A percentile compares a stretch with the other conserved stretches of the same genome.
Evolutionary conservation across 768 basidiomycete genomes (phyloP).

Genomic region (Hemileccinum impolitum): DNA sequence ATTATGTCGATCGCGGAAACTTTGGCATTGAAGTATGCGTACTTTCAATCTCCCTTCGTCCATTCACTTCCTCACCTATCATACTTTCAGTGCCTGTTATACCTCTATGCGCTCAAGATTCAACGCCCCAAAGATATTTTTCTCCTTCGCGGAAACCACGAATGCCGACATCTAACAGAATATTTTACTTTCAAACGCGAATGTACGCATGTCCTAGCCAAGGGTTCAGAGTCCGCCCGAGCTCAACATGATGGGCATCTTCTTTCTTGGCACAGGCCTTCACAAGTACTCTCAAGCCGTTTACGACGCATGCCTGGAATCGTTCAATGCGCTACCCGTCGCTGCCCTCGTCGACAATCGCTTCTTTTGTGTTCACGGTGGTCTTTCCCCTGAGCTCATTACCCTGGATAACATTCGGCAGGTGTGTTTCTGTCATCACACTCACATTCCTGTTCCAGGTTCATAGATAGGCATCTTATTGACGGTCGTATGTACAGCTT

Average conservation of each 20-base stretch:
- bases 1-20: constrained; percentile 96
- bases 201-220: constrained; percentile 51
- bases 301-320: constrained; percentile 90
- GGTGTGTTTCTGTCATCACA: constrained; percentile 39
- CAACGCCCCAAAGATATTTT: constrained; percentile 80
- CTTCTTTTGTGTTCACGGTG: constrained; percentile 98
- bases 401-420: constrained; percentile 70
- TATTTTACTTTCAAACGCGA: constrained; percentile 99
- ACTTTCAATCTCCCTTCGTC: not conserved
- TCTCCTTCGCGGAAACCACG: constrained; percentile 92
- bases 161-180: constrained; percentile 94
- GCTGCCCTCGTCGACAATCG: constrained; percentile 90
- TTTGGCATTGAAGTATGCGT: constrained; percentile 71
- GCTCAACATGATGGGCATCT: constrained; percentile 7
- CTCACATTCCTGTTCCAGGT: not conserved
- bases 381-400: constrained; percentile 83
- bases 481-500: constrained; percentile 47
- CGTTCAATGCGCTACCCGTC: constrained; percentile 88
- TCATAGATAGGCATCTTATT: constrained; percentile 3
- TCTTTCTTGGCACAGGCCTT: constrained; percentile 20
- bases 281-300: constrained; percentile 42
- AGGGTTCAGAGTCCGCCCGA: not conserved
- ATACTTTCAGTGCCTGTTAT: constrained; percentile 70
- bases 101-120: constrained; percentile 91
- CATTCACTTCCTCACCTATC: not conserved